Evolutionary conservation across 2,329 filamentous ascomycete species (phyloP).

Genomic region (Alternaria solani): DNA sequence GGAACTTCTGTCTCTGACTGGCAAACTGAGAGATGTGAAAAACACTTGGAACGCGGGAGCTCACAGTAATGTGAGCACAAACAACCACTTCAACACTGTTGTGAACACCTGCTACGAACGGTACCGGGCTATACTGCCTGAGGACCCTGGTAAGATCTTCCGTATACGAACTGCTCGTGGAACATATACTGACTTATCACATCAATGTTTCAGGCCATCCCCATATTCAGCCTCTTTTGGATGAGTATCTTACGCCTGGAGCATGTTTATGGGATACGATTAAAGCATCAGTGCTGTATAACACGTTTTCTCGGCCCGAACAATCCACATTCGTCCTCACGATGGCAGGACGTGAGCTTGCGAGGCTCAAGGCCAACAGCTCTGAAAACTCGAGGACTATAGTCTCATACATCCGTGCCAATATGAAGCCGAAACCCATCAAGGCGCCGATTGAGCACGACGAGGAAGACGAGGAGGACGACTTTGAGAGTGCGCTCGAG

Average conservation of each 20-base stretch:
- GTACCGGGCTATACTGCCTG: slow-evolving; percentile 34
- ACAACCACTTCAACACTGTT: slow-evolving; percentile 19
- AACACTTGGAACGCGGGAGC: slow-evolving; percentile 15
- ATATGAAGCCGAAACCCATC: slow-evolving; percentile 44
- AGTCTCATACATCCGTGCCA: slow-evolving; percentile 28
- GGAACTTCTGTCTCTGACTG: slow-evolving; percentile 18
- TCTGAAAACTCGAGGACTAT: slow-evolving; percentile 23
- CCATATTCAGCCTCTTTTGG: slow-evolving; percentile 21
- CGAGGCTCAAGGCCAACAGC: slow-evolving; percentile 44
- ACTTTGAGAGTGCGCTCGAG: slow-evolving; percentile 22
- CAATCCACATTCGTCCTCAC: slow-evolving; percentile 45
- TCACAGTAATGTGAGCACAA: slow-evolving; percentile 2
- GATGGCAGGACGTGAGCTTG: slow-evolving; percentile 54
- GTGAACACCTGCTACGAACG: slow-evolving; percentile 29
- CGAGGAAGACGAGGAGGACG: slow-evolving; percentile 28
- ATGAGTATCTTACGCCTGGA: slow-evolving; percentile 19
- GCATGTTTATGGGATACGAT: slow-evolving; percentile 54
- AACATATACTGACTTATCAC: not conserved
- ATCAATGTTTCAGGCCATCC: slow-evolving; percentile 5
- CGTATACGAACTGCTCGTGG: not conserved
- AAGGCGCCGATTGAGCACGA: slow-evolving; percentile 25
- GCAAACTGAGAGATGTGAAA: slow-evolving; percentile 6
- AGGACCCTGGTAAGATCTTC: not conserved
- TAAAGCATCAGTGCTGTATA: slow-evolving; percentile 56
- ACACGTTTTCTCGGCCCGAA: slow-evolving; percentile 24